Percentiles rank a stretch among this genome's conserved stretches.
phyloP scores from a whole-genome alignment of 129 eudicot species.

The Escallonia herrerae region DNA sequence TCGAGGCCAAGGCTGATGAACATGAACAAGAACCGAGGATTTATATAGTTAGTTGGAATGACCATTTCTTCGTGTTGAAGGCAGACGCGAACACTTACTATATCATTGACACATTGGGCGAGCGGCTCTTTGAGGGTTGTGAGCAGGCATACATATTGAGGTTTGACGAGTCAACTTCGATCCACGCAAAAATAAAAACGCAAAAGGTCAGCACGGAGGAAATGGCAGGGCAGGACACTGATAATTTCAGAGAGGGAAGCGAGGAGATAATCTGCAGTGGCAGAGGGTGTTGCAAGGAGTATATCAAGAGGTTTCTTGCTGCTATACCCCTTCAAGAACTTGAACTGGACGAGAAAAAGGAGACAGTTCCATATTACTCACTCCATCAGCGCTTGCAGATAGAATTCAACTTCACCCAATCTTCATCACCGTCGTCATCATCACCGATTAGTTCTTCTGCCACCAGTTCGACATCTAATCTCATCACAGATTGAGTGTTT shows the following conservation, averaged over 20 bases:
- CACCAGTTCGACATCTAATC: no score
- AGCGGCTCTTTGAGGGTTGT: slow-evolving; percentile 64
- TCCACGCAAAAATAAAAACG: slow-evolving; percentile 13
- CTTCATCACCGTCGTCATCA: no score
- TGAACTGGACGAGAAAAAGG: slow-evolving; percentile 48
- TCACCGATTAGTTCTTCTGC: no score
- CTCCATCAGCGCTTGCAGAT: slow-evolving; percentile 73
- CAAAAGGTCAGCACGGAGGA: neutral
- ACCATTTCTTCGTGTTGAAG: slow-evolving; percentile 72
- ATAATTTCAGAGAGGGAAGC: slow-evolving; percentile 4
- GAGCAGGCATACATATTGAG: slow-evolving; percentile 49
- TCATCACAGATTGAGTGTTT: no score
- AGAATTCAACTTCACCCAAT: slow-evolving; percentile 49
- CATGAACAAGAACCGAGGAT: slow-evolving; percentile 20
- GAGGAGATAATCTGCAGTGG: slow-evolving; percentile 37
- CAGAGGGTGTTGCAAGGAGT: slow-evolving; percentile 67
- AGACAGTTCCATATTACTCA: slow-evolving; percentile 41
- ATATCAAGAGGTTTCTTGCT: slow-evolving; percentile 65
- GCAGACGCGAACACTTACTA: slow-evolving; percentile 38
- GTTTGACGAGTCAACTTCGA: slow-evolving; percentile 33
- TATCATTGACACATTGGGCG: slow-evolving; percentile 64
- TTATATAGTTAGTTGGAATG: slow-evolving; percentile 78
- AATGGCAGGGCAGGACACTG: slow-evolving; percentile 4
- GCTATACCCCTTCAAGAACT: slow-evolving; percentile 62
- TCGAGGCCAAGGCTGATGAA: slow-evolving; percentile 7